phyloP scores from a whole-genome alignment of 2,329 filamentous ascomycete genomes.

The Aspergillus sp. region DNA sequence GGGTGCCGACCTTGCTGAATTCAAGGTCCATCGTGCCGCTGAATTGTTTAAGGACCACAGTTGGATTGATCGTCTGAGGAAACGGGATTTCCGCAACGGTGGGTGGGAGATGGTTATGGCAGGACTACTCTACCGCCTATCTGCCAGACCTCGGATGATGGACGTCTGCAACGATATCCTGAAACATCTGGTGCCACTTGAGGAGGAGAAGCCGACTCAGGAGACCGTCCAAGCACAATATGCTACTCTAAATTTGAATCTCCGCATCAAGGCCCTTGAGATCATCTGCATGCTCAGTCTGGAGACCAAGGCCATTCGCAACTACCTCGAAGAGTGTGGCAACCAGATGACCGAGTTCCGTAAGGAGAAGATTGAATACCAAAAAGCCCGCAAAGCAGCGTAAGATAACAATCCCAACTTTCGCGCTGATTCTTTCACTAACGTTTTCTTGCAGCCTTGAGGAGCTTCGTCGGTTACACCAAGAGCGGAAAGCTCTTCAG shows the following conservation, averaged over 20 bases:
- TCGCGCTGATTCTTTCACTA: not conserved
- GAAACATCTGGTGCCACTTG: constrained; percentile 73
- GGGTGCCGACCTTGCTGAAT: constrained; percentile 38
- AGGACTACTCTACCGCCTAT: constrained; percentile 80
- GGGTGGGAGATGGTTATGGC: constrained; percentile 91
- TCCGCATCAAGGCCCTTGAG: constrained; percentile 75
- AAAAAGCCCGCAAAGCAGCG: constrained; percentile 68
- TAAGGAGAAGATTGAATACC: constrained; percentile 92
- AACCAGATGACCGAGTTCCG: constrained; percentile 92
- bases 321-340: constrained; percentile 87
- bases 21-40: constrained; percentile 54
- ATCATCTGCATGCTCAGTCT: constrained; percentile 82
- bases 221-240: constrained; percentile 74
- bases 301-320: constrained; percentile 80
- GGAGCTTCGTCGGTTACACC: constrained; percentile 46
- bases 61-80: constrained; percentile 81
- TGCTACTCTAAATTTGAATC: constrained; percentile 73
- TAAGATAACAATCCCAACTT: constrained; percentile 36
- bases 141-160: constrained; percentile 68
- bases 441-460: constrained; percentile 30
- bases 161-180: constrained; percentile 76
- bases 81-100: constrained; percentile 80
- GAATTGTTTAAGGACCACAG: constrained; percentile 72
- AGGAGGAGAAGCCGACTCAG: constrained; percentile 71
- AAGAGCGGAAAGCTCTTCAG: constrained; percentile 47